A percentile compares a stretch with the other conserved stretches of the same genome.
These are phyloP conservation scores for Zymoseptoria pseudotritici DNA, from an alignment of 2,329 filamentous ascomycete genomes.

Conservation along the genomic window DNA sequence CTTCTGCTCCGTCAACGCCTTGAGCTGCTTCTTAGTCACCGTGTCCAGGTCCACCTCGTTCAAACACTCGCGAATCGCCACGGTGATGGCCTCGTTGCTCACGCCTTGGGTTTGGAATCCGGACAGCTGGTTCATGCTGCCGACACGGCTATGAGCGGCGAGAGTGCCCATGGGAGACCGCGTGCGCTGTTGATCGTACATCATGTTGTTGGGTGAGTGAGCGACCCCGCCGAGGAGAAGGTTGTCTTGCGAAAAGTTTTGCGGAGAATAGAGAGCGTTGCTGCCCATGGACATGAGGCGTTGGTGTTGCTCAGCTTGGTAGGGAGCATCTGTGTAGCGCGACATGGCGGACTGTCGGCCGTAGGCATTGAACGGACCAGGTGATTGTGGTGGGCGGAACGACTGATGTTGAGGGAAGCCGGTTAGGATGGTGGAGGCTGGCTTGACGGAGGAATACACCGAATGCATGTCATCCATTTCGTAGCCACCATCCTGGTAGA, in stretches of 20 bases:
- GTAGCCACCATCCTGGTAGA: conserved; percentile 48
- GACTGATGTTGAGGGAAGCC: conserved; percentile 58
- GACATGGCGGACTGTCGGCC: conserved; percentile 58
- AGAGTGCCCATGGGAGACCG: conserved; percentile 16
- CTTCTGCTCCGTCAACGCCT: conserved; percentile 82
- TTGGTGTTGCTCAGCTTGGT: conserved; percentile 34
- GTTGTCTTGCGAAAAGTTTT: conserved; percentile 25
- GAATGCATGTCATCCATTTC: conserved; percentile 99
- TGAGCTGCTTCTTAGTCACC: conserved; percentile 94
- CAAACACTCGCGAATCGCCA: conserved; percentile 76
- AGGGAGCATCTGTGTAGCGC: conserved; percentile 56
- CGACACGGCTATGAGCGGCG: conserved; percentile 22
- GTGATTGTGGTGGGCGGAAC: conserved; percentile 66
- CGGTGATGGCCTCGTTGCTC: conserved; percentile 71
- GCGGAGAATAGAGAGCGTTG: conserved; percentile 35
- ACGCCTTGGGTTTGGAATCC: conserved; percentile 60
- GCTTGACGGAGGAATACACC: conserved; percentile 84
- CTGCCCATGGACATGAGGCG: conserved; percentile 54
- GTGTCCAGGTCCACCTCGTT: conserved; percentile 86
- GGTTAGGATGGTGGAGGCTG: conserved; percentile 77
- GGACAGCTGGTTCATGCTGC: conserved; percentile 35
- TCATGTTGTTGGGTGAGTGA: conserved; percentile 22
- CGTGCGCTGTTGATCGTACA: conserved; percentile 16
- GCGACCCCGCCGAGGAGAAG: conserved; percentile 27
- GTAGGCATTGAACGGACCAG: conserved; percentile 61